Percentiles rank a stretch among this genome's conserved stretches.
These are phyloP conservation scores for Heterobasidion occidentale DNA, from an alignment of 1,284 basidiomycete species.

Conservation along the genomic window DNA sequence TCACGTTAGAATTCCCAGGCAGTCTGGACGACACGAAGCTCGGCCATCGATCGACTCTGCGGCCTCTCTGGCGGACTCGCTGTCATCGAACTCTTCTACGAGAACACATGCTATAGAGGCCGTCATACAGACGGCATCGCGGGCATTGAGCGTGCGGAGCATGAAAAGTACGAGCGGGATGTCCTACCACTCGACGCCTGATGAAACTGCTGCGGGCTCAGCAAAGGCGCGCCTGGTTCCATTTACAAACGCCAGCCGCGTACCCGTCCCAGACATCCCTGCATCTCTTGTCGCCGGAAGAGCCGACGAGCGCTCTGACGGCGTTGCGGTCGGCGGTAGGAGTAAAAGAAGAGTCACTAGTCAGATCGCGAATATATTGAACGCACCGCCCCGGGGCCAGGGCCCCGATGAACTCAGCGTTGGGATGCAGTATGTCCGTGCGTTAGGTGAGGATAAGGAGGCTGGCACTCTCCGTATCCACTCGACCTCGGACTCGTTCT, in stretches of 20 bases:
- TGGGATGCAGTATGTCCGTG: constrained; percentile 62
- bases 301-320: constrained; percentile 15
- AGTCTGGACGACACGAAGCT: constrained; percentile 5
- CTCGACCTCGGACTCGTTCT: constrained; percentile 40
- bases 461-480: constrained; percentile 16
- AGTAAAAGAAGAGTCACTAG: constrained; percentile 38
- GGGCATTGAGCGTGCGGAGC: constrained; percentile 41
- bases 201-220: constrained; percentile 10
- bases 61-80: constrained; percentile 20
- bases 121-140: constrained; percentile 37
- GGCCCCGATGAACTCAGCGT: constrained; percentile 52
- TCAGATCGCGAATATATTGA: constrained; percentile 56
- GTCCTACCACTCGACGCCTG: constrained; percentile 25
- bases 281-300: constrained; percentile 19
- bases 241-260: constrained; percentile 62
- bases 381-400: background rate
- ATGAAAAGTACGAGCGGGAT: constrained; percentile 26
- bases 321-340: constrained; percentile 10
- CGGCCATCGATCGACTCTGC: constrained; percentile 20
- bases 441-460: constrained; percentile 41
- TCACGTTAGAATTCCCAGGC: constrained; percentile 3
- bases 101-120: constrained; percentile 36
- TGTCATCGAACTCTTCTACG: constrained; percentile 16
- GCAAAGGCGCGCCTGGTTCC: constrained; percentile 60
- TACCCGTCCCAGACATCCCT: constrained; percentile 45